Base-by-base conservation (phyloP, 2,329 filamentous ascomycete genomes). In the Tolypocladium cylindrosporum region DNA sequence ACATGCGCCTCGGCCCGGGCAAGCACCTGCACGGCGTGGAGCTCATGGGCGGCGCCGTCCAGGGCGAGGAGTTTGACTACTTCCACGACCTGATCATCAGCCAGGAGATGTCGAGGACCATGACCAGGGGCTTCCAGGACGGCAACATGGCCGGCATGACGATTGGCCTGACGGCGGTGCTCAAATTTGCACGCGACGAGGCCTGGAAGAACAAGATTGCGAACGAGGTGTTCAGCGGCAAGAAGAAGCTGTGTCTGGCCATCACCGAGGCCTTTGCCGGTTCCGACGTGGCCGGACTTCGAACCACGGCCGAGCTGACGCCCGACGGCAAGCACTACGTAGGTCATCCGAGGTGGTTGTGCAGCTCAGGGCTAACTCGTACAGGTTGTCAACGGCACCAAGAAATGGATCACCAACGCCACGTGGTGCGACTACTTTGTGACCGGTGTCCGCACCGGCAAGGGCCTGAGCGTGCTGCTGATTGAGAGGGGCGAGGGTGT, bases 231-330 rank as follows among this genome's bases (percentile, higher is more conserved):
- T 81, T 95, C 63, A 83, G 81, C 52, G 90, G 90, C 60, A 84
- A 86, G 79, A 94, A 94, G 83, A 92, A 92, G 79, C 90, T 94
- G 69, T 93, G 88, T 68, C 78, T 96, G 3, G 90, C 90, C 56
- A 91, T 95, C 67, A 94, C 90, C 1, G 91, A 96, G 73, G 90
- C 91, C 0, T 94, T 95, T 72, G 90, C 90, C 19, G 90, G 90
- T 21, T 75, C 72, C 42, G 91, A 95, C 70, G 90, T 95, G 5
- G 89, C 90, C 16, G 85, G 88, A 19, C 77, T 95, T 42, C 80
- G 88, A 61, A 94, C 90, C 0, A 94, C 89, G 0, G 90, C 89
- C 1, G 80, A 80, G 64, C 90, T 91, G 76, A 90, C 87, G 0
- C 74, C 84, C 1, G 88, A 91, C 67, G 89, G 89, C 53, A 86